These are phyloP conservation scores for Wallemia hederae DNA, from an alignment of 1,284 basidiomycete species.

Conservation along the genomic window DNA sequence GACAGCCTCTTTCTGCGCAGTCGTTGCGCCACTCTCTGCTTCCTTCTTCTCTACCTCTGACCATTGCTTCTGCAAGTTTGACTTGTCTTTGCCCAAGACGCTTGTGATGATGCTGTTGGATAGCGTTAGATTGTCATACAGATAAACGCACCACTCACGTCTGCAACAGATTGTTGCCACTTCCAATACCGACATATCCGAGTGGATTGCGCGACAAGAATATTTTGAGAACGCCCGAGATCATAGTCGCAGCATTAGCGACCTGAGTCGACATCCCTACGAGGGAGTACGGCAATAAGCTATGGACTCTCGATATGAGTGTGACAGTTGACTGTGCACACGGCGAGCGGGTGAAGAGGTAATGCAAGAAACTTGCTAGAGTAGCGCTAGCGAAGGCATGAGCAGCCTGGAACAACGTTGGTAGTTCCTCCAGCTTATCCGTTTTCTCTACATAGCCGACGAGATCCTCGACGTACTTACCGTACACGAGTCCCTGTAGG, in stretches of 20 bases:
- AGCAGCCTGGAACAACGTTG: background rate
- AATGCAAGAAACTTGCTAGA: slow-evolving; percentile 1
- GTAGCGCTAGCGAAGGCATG: background rate
- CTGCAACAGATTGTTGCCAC: background rate
- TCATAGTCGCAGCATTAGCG: slow-evolving; percentile 1
- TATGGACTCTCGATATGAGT: background rate
- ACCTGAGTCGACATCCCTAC: background rate
- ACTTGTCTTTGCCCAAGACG: background rate
- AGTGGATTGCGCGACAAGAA: background rate
- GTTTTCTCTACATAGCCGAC: background rate
- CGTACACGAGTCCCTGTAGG: background rate
- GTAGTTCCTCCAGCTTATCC: background rate
- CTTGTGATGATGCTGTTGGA: background rate
- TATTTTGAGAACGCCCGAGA: background rate
- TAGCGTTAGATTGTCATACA: background rate
- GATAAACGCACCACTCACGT: background rate
- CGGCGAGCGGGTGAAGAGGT: background rate
- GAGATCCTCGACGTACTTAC: background rate
- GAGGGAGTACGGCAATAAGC: background rate
- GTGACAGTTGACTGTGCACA: background rate
- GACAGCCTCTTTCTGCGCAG: background rate
- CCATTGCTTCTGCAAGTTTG: background rate
- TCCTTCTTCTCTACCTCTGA: background rate
- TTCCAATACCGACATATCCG: background rate
- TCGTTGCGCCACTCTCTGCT: background rate